These are phyloP conservation scores for Rhizoctonia solani DNA, from an alignment of 1,284 basidiomycete species.

Conservation along the genomic window DNA sequence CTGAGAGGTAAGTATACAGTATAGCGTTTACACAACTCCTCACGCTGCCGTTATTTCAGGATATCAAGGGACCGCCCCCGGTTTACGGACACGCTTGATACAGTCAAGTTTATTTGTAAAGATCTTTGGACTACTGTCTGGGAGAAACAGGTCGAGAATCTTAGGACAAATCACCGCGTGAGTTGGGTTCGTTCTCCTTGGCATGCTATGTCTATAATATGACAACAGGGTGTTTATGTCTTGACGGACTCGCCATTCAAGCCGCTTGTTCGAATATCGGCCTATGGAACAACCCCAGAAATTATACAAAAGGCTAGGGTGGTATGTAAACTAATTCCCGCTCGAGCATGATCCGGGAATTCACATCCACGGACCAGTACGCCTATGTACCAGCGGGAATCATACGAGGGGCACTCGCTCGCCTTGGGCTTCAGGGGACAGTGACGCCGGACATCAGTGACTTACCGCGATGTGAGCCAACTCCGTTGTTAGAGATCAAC, in stretches of 20 bases:
- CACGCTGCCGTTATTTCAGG: neutral
- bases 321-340: slow-evolving; percentile 51
- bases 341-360: slow-evolving; percentile 2
- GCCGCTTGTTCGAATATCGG: slow-evolving; percentile 77
- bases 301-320: slow-evolving; percentile 72
- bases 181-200: slow-evolving; percentile 50
- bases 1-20: slow-evolving; percentile 67
- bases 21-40: neutral
- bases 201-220: neutral
- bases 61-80: slow-evolving; percentile 49
- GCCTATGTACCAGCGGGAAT: slow-evolving; percentile 77
- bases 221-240: slow-evolving; percentile 82
- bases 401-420: slow-evolving; percentile 76
- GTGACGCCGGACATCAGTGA: slow-evolving; percentile 77
- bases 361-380: slow-evolving; percentile 56
- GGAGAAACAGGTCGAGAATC: slow-evolving; percentile 94
- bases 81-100: slow-evolving; percentile 83
- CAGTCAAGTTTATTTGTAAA: slow-evolving; percentile 95
- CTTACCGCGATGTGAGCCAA: slow-evolving; percentile 78
- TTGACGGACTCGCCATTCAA: slow-evolving; percentile 90
- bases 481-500: slow-evolving; percentile 1
- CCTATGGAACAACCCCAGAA: slow-evolving; percentile 73
- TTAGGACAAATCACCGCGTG: slow-evolving; percentile 92
- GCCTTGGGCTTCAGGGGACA: slow-evolving; percentile 74
- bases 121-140: slow-evolving; percentile 87